Conservation (phyloP, 768 basidiomycete species). For the Tephrocybe rancida region DNA sequence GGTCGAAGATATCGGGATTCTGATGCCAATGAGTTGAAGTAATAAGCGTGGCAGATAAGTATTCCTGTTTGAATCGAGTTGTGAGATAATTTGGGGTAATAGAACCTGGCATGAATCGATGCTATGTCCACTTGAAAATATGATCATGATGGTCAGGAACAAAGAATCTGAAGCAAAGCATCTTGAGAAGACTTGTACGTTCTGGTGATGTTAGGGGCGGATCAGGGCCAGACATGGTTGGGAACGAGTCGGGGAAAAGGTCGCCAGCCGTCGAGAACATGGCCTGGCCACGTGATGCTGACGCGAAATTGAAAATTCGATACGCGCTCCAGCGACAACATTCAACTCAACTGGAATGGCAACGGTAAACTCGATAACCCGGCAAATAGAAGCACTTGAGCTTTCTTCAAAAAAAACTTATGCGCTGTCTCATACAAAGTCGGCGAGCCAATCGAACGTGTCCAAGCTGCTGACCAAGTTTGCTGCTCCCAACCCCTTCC, state of each 20-base stretch:
- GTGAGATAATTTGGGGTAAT: too few relatives aligned
- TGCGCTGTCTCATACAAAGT: slow-evolving; percentile 46
- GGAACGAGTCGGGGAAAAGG: too few relatives aligned
- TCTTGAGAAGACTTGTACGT: too few relatives aligned
- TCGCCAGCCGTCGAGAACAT: too few relatives aligned
- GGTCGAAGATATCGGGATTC: slow-evolving; percentile 6
- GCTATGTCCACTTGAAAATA: too few relatives aligned
- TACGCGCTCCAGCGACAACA: neutral
- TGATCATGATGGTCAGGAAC: too few relatives aligned
- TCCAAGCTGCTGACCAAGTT: slow-evolving; percentile 77
- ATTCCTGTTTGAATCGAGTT: too few relatives aligned
- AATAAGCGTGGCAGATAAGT: neutral
- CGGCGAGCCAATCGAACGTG: slow-evolving; percentile 60
- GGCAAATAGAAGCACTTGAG: slow-evolving; percentile 72
- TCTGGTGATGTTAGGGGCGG: too few relatives aligned
- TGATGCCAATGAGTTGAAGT: slow-evolving; percentile 7
- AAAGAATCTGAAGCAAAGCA: too few relatives aligned
- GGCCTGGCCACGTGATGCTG: slow-evolving; percentile 12
- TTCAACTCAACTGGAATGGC: slow-evolving; percentile 27
- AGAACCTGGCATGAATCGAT: too few relatives aligned
- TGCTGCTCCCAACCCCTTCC: slow-evolving; percentile 62
- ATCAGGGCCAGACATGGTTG: too few relatives aligned
- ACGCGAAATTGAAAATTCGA: slow-evolving; percentile 3
- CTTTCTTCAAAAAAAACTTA: slow-evolving; percentile 54
- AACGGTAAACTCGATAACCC: slow-evolving; percentile 61